Evolutionary conservation across 768 basidiomycete species (phyloP).

Genomic region (Xanthoconium purpureum): DNA sequence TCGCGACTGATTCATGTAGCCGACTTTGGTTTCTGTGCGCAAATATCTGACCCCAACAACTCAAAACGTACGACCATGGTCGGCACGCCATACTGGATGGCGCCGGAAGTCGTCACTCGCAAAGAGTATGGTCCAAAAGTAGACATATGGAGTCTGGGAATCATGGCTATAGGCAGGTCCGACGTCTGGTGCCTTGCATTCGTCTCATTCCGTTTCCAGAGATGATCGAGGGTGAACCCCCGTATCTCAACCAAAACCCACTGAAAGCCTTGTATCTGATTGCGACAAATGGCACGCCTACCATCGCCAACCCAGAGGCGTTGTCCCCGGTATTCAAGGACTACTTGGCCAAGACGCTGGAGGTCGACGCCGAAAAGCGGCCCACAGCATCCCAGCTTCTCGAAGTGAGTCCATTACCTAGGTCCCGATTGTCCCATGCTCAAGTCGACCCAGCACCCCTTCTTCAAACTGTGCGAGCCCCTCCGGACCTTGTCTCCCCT

Average conservation of each 20-base stretch:
- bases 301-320: slow-evolving; percentile 86
- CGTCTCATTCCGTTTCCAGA: slow-evolving; percentile 43
- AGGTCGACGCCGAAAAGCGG: slow-evolving; percentile 93
- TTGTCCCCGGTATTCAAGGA: slow-evolving; percentile 79
- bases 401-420: slow-evolving; percentile 45
- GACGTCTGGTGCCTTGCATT: not conserved
- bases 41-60: slow-evolving; percentile 85
- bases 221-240: slow-evolving; percentile 98
- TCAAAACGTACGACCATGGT: slow-evolving; percentile 98
- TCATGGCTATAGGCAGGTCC: slow-evolving; percentile 87
- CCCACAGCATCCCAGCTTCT: slow-evolving; percentile 82
- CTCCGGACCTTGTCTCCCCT: slow-evolving; percentile 81
- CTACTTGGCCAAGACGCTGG: slow-evolving; percentile 83
- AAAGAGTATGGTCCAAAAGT: slow-evolving; percentile 98
- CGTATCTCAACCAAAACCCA: slow-evolving; percentile 94
- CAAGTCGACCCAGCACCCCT: slow-evolving; percentile 58
- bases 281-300: slow-evolving; percentile 96
- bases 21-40: slow-evolving; percentile 98
- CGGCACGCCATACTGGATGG: slow-evolving; percentile 99
- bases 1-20: slow-evolving; percentile 44
- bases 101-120: slow-evolving; percentile 94
- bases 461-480: slow-evolving; percentile 86
- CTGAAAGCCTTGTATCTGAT: slow-evolving; percentile 96
- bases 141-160: slow-evolving; percentile 96
- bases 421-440: not conserved